phyloP scores from a whole-genome alignment of 164 flowering plant genomes.

The Vitis amurensis region DNA sequence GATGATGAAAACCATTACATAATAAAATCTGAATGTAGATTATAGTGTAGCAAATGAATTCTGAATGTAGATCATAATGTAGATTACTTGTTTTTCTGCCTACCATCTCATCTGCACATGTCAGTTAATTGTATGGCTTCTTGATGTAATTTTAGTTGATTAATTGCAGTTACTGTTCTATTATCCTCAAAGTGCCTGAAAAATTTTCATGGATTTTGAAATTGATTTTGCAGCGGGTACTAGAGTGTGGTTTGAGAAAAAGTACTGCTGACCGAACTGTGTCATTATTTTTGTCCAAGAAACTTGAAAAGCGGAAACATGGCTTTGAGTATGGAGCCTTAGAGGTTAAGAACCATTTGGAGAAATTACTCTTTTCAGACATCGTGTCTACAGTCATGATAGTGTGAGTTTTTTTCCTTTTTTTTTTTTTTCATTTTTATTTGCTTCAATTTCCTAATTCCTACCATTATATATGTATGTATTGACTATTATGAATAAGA shows the following conservation, averaged over 20 bases:
- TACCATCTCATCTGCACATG: not conserved
- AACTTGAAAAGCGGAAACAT: constrained; percentile 51
- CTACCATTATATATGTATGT: no score
- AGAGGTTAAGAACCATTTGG: constrained; percentile 73
- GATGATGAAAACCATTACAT: no score
- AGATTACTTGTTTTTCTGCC: not conserved
- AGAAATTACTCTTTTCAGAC: constrained; percentile 59
- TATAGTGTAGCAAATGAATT: no score
- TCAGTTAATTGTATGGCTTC: not conserved
- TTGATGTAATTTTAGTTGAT: not conserved
- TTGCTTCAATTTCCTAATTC: no score
- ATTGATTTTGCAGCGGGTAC: constrained; percentile 50
- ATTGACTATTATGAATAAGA: no score
- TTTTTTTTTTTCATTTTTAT: constrained; percentile 3
- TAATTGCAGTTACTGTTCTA: not conserved
- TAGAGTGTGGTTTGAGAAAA: constrained; percentile 67
- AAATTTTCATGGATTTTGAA: not conserved
- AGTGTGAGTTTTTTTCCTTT: constrained; percentile 39
- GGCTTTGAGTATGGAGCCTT: constrained; percentile 84
- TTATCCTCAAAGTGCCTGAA: not conserved
- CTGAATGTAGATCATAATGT: no score
- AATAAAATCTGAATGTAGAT: no score
- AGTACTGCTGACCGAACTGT: constrained; percentile 38
- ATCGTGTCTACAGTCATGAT: constrained; percentile 59
- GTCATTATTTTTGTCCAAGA: constrained; percentile 66